Conservation (phyloP, 169 alveolate species). For the Plasmodium adleri region DNA sequence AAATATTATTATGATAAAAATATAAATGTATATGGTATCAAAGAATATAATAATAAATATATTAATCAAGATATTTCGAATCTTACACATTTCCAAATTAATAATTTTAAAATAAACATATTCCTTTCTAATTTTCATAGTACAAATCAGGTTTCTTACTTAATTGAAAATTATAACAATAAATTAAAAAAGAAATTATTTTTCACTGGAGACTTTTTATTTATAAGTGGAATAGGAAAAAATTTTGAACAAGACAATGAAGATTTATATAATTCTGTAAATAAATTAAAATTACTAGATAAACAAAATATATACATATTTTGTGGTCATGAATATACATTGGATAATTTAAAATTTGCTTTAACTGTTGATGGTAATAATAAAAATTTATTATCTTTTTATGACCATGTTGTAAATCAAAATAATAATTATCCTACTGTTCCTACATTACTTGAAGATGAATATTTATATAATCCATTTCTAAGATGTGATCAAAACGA, state of each 20-base stretch:
- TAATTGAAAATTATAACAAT: slow-evolving; percentile 36
- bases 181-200: slow-evolving; percentile 23
- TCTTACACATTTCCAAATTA: slow-evolving; percentile 30
- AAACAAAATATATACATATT: slow-evolving; percentile 33
- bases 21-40: slow-evolving; percentile 63
- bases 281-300: slow-evolving; percentile 29
- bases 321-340: slow-evolving; percentile 74
- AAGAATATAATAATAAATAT: slow-evolving; percentile 43
- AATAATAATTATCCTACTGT: slow-evolving; percentile 21
- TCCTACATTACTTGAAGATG: slow-evolving; percentile 46
- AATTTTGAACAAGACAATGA: slow-evolving; percentile 45
- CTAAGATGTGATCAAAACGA: slow-evolving; percentile 33
- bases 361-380: slow-evolving; percentile 36
- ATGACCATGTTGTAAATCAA: slow-evolving; percentile 20
- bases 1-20: slow-evolving; percentile 28
- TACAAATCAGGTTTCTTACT: slow-evolving; percentile 51
- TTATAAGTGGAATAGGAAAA: slow-evolving; percentile 68
- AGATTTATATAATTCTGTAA: slow-evolving; percentile 43
- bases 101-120: slow-evolving; percentile 53
- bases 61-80: slow-evolving; percentile 34
- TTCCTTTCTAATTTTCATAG: slow-evolving; percentile 58
- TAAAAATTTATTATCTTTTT: slow-evolving; percentile 15
- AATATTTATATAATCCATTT: slow-evolving; percentile 53
- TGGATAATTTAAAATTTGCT: slow-evolving; percentile 48
- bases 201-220: slow-evolving; percentile 67